Evolutionary conservation across 2,329 filamentous ascomycete species (phyloP).

Genomic region (Ambrosiella cleistominuta): DNA sequence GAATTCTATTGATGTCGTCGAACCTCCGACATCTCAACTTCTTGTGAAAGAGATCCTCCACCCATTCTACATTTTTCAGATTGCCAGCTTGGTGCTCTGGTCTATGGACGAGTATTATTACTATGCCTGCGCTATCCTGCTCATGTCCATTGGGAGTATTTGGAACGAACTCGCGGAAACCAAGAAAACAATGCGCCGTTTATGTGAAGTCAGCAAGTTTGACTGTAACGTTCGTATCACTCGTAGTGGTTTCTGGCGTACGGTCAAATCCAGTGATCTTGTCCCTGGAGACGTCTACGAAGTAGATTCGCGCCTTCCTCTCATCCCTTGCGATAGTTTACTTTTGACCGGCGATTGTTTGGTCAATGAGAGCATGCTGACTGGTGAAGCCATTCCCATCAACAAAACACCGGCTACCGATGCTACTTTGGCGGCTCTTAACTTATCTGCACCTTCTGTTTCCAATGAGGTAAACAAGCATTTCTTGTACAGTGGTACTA

Average conservation of each 20-base stretch:
- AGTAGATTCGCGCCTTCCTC: constrained; percentile 72
- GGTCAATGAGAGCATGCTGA: constrained; percentile 98
- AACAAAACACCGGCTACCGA: constrained; percentile 77
- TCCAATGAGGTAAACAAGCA: constrained; percentile 70
- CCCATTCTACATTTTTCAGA: constrained; percentile 91
- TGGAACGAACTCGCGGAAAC: constrained; percentile 80
- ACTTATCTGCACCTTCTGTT: constrained; percentile 65
- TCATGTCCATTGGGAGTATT: constrained; percentile 89
- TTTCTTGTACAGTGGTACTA: constrained; percentile 88
- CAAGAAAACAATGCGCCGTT: constrained; percentile 68
- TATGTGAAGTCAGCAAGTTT: constrained; percentile 83
- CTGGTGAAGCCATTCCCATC: constrained; percentile 81
- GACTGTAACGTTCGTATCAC: constrained; percentile 90
- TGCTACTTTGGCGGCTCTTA: constrained; percentile 56
- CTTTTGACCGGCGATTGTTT: constrained; percentile 89
- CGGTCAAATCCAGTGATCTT: constrained; percentile 69
- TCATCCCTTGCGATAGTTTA: constrained; percentile 84
- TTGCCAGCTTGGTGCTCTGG: constrained; percentile 87
- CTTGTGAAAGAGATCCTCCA: constrained; percentile 62
- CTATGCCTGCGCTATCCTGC: constrained; percentile 85
- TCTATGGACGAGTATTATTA: constrained; percentile 95
- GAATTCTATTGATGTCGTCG: constrained; percentile 83
- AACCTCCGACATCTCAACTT: constrained; percentile 69
- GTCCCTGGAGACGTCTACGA: constrained; percentile 95
- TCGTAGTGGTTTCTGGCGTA: constrained; percentile 88